A percentile compares a stretch with the other conserved stretches of the same genome.
Conservation (phyloP, 1,284 basidiomycete species). For the Boletus smithii region DNA sequence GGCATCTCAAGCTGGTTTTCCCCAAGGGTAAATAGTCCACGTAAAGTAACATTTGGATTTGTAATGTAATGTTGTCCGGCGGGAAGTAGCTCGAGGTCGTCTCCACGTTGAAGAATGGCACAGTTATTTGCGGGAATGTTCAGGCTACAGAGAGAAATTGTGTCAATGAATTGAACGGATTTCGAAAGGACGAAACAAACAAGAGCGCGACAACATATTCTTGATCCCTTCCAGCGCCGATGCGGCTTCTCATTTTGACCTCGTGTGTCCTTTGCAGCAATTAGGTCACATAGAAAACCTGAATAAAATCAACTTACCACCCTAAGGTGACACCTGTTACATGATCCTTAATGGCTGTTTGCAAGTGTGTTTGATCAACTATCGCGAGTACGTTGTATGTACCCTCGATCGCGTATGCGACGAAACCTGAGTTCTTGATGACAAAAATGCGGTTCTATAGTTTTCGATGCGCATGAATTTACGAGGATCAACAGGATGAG, state of each 20-base stretch:
- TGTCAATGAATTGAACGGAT: conserved; percentile 2
- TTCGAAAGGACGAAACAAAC: conserved; percentile 38
- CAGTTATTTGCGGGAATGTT: conserved; percentile 83
- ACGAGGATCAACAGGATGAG: not conserved
- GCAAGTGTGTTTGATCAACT: conserved; percentile 76
- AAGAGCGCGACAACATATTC: conserved; percentile 76
- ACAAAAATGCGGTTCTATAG: conserved; percentile 69
- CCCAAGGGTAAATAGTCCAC: conserved; percentile 72
- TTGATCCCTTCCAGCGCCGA: conserved; percentile 42
- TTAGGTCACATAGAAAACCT: conserved; percentile 1
- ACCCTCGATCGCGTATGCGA: conserved; percentile 71
- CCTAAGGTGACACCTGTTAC: conserved; percentile 60
- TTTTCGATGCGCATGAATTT: conserved; percentile 1
- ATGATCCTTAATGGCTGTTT: conserved; percentile 54
- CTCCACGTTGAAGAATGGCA: conserved; percentile 75
- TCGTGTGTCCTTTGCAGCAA: conserved; percentile 52
- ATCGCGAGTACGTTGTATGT: conserved; percentile 73
- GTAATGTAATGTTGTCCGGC: conserved; percentile 81
- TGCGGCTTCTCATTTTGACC: conserved; percentile 65
- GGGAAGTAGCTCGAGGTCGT: conserved; percentile 69
- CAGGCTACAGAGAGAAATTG: conserved; percentile 42
- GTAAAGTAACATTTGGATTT: conserved; percentile 73
- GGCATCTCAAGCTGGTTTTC: conserved; percentile 82
- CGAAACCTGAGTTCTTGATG: conserved; percentile 73
- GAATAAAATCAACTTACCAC: conserved; percentile 35